Conservation (phyloP, 768 basidiomycete species). For the Pisolithus albus region DNA sequence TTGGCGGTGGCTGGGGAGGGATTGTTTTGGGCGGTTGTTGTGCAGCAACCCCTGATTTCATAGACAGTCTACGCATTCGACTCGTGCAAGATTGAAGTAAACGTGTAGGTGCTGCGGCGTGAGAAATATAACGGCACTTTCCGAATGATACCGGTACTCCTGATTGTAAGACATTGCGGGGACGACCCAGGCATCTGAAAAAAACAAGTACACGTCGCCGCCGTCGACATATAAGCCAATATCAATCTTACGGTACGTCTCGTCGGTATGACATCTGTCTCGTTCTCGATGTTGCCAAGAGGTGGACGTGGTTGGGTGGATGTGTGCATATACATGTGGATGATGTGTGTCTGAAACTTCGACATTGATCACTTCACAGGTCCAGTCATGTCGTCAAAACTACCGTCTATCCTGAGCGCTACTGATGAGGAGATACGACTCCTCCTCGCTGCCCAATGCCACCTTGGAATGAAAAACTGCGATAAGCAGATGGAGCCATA, state of each 20-base stretch:
- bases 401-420: slow-evolving; percentile 87
- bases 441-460: slow-evolving; percentile 90
- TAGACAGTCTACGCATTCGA: slow-evolving; percentile 20
- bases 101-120: slow-evolving; percentile 3
- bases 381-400: slow-evolving; percentile 69
- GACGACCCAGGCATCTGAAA: slow-evolving; percentile 18
- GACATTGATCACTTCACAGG: slow-evolving; percentile 26
- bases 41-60: slow-evolving; percentile 49
- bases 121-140: slow-evolving; percentile 15
- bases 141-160: slow-evolving; percentile 14
- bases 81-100: too few species aligned
- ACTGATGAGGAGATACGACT: slow-evolving; percentile 98
- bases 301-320: slow-evolving; percentile 18
- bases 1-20: slow-evolving; percentile 37
- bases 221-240: slow-evolving; percentile 35
- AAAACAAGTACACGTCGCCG: slow-evolving; percentile 34
- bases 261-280: background rate
- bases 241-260: slow-evolving; percentile 35
- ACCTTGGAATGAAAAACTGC: slow-evolving; percentile 98
- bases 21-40: slow-evolving; percentile 69
- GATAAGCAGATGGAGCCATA: slow-evolving; percentile 99
- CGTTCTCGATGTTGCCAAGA: background rate
- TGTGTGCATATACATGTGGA: slow-evolving; percentile 31
- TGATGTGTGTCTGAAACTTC: slow-evolving; percentile 10
- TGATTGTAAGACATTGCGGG: slow-evolving; percentile 4